Base-by-base conservation (phyloP, 2,329 filamentous ascomycete species). In the Geosmithia flava region DNA sequence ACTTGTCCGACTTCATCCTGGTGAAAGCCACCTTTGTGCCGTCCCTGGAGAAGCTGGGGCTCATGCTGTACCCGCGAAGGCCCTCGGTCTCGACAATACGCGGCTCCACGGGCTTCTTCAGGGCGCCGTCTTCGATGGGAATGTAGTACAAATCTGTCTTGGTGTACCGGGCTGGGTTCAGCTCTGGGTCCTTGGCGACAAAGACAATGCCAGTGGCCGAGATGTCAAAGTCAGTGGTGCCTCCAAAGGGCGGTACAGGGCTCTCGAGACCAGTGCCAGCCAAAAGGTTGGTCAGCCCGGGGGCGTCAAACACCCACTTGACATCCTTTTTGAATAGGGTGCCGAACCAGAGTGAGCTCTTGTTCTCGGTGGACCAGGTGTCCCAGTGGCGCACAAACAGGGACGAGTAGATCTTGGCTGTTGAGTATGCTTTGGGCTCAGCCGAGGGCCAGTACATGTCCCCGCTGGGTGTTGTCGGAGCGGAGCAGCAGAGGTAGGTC, bases 371-470 rank as follows among this genome's bases (percentile, higher is more conserved):
- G 23, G 81, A 70, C 66, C 83, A 94, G n/a, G 74, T 64, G 60
- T 94, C 87, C 87, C 87, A 94, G 58, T 94, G 86, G 15, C 87
- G 78, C 27, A 87, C 85, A 57, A 87, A 93, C 23, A 90, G 76
- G 45, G 76, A 78, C 19, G 78, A 79, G 62, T 93, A 93, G 20
- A 88, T 74, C 56, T 77, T 81, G 27, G 79, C 87, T 3, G 78
- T 76, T 19, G 82, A 82, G 20, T 71, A 65, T 2, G 76, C 69
- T 58, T 81, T 78, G 52, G 76, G 67, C 39, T 76, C 79, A 15
- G 73, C 70, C 39, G 80, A 71, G 13, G 78, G 70, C 59, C 85
- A 85, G 65, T 81, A 81, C 23, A 93, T 72, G 1, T 78, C 68
- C 5, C 87, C 90, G 44, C 81, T 72, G 3, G 83, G 75, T 3